A percentile compares a stretch with the other conserved stretches of the same genome.
These are phyloP conservation scores for Sclerotinia subarctica DNA, from an alignment of 2,329 filamentous ascomycete genomes.

Conservation along the genomic window DNA sequence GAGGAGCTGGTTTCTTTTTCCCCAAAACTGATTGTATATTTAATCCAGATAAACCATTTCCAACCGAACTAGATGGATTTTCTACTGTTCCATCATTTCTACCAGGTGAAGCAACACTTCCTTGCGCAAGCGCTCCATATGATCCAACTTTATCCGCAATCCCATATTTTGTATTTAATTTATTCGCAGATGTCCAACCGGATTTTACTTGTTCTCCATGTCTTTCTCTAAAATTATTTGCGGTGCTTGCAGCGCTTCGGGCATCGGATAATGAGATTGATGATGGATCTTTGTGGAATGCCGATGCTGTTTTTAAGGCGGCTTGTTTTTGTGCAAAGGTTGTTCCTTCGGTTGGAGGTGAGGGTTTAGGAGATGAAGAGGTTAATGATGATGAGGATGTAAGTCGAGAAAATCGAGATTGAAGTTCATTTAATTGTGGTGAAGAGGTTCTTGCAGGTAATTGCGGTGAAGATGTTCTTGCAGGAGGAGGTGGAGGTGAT, in stretches of 20 bases:
- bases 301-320: slow-evolving; percentile 50
- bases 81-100: slow-evolving; percentile 23
- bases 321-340: slow-evolving; percentile 54
- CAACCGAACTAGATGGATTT: slow-evolving; percentile 14
- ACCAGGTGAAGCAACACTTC: slow-evolving; percentile 21
- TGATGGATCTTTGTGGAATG: slow-evolving; percentile 50
- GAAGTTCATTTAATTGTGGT: slow-evolving; percentile 38
- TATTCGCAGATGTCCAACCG: slow-evolving; percentile 46
- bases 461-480: slow-evolving; percentile 23
- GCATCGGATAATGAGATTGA: slow-evolving; percentile 51
- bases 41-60: not conserved
- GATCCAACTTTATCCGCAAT: slow-evolving; percentile 36
- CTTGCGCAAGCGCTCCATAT: slow-evolving; percentile 23
- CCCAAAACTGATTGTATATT: slow-evolving; percentile 18
- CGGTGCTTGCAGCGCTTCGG: slow-evolving; percentile 49
- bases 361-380: slow-evolving; percentile 35
- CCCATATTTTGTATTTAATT: slow-evolving; percentile 38
- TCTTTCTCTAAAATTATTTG: slow-evolving; percentile 56
- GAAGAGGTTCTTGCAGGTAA: slow-evolving; percentile 22
- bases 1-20: slow-evolving; percentile 40
- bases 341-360: slow-evolving; percentile 43
- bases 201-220: slow-evolving; percentile 57
- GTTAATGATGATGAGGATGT: slow-evolving; percentile 17
- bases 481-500: slow-evolving; percentile 22
- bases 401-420: slow-evolving; percentile 39